phyloP scores from a whole-genome alignment of 805 yeast species.

The Candida piceae region DNA sequence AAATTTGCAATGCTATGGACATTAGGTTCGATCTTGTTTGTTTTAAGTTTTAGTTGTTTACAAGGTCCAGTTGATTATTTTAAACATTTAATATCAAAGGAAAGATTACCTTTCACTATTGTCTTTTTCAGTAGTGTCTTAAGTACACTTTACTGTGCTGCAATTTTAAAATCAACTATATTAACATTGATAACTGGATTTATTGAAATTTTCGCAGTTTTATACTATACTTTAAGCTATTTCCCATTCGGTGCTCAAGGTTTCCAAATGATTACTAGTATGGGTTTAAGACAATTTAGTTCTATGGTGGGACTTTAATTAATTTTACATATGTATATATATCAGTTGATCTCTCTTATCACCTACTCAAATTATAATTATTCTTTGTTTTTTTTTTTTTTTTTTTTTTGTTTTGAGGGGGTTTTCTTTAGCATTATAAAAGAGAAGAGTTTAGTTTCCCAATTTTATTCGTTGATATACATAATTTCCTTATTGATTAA shows the following conservation, averaged over 20 bases:
- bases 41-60: constrained; percentile 81
- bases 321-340: background rate
- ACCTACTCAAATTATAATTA: no score
- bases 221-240: constrained; percentile 86
- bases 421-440: no score
- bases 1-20: constrained; percentile 92
- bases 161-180: constrained; percentile 64
- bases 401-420: no score
- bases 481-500: no score
- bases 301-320: constrained; percentile 36
- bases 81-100: constrained; percentile 66
- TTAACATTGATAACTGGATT: constrained; percentile 72
- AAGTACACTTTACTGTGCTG: constrained; percentile 73
- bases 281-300: constrained; percentile 32
- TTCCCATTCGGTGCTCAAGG: constrained; percentile 95
- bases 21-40: constrained; percentile 81
- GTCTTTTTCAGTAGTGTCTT: constrained; percentile 79
- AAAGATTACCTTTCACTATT: constrained; percentile 72
- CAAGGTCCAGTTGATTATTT: constrained; percentile 88
- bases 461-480: no score
- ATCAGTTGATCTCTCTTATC: no score
- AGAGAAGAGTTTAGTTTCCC: no score
- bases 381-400: no score
- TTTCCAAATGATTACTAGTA: constrained; percentile 42
- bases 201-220: constrained; percentile 77